Base-by-base conservation (phyloP, 768 basidiomycete species). In the Mycena kentingensis region DNA sequence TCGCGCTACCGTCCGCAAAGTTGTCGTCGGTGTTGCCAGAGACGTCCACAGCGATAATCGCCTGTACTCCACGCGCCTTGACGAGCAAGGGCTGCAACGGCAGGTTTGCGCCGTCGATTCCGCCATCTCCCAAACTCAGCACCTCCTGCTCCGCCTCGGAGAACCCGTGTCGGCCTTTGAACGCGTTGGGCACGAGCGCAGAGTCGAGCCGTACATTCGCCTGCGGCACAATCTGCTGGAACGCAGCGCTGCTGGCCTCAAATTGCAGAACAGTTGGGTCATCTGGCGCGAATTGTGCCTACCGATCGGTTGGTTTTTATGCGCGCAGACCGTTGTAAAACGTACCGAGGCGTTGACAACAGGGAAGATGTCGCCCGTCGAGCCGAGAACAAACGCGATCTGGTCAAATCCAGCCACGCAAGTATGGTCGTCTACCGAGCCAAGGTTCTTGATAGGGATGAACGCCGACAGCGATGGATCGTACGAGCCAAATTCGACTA, bases 41-140 rank as follows among this genome's bases (percentile, higher is more conserved):
- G 2, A 69, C 73, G 60, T 83, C 82, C 36, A 82, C 71, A 0
- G 80, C 81, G 28, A 82, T 50, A 61, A 83, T 78, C 7, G 73
- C 70, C 54, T 83, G 81, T 31, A 81, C 57, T 0, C 60, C 65
- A 24, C 81, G 74, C 10, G 69, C 68, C 28, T 74, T 69, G 36
- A 78, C 72, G 15, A 82, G 68, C 16, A 82, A 68, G 3, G 81
- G 81, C 27, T 77, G 74, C 7, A 81, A 15, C 1, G 81, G 78
- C 26, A 82, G 63, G 50, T 74, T 63, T 43, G 74, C 68, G 7
- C 76, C 75, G 28, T 74, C 67, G 47, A 74, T 70, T 5, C 74
- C 77, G 18, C 76, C 76, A 46, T 77, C 74, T 19, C 70, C 69
- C 16, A 77, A 32, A 25, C 49, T 58, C 0, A 77, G 61, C n/a